Conservation (phyloP, 306 rosid genomes). For the Cucumis cinereus region DNA sequence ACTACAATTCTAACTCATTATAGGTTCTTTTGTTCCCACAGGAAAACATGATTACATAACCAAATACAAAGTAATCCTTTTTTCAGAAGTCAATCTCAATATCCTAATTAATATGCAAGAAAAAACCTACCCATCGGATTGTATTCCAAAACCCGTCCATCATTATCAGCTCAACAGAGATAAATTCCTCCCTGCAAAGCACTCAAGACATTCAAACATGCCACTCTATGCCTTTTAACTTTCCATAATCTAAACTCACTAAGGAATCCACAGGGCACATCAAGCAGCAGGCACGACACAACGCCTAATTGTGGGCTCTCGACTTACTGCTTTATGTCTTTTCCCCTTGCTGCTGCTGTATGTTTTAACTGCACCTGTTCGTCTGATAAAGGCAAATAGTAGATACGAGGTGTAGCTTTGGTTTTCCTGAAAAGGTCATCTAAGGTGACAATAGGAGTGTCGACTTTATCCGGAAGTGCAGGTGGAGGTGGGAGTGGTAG, state of each 20-base stretch:
- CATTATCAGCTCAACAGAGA: neutral
- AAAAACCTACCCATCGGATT: neutral
- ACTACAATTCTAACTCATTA: slow-evolving; percentile 3
- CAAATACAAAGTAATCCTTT: slow-evolving; percentile 1
- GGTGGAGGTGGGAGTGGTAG: slow-evolving; percentile 82
- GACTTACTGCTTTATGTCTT: slow-evolving; percentile 15
- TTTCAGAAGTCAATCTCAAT: neutral
- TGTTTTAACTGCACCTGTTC: slow-evolving; percentile 71
- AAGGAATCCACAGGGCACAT: neutral
- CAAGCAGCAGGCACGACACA: neutral
- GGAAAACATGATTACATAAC: neutral
- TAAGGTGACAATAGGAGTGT: slow-evolving; percentile 71
- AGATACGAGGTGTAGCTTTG: slow-evolving; percentile 77
- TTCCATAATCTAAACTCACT: neutral
- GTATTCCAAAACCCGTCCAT: neutral
- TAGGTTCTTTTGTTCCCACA: neutral
- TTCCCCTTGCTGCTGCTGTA: slow-evolving; percentile 36
- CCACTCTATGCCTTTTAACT: neutral
- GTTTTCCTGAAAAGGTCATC: slow-evolving; percentile 95
- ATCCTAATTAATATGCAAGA: neutral
- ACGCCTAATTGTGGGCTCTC: neutral
- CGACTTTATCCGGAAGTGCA: slow-evolving; percentile 49
- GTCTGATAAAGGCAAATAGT: slow-evolving; percentile 83
- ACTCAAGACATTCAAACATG: neutral
- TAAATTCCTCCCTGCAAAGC: slow-evolving; percentile 6